Evolutionary conservation across 1,284 basidiomycete species (phyloP), one percentile per base, ranked within the genome.

Genomic region (Fomes fomentarius): DNA sequence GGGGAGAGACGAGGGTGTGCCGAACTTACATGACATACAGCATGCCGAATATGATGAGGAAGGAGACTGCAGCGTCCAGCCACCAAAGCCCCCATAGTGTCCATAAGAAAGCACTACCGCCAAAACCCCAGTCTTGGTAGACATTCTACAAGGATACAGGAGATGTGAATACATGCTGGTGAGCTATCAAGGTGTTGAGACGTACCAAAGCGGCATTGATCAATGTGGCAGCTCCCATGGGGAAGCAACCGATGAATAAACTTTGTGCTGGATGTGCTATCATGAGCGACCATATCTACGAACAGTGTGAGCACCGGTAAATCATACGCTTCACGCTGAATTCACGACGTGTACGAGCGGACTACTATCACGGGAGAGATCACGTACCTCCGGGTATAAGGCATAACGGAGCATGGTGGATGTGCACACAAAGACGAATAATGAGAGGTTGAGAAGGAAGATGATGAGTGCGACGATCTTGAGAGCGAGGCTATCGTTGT

Each of bases 81-180:
- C 84, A 88, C 87, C 86, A 89, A 30, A 85, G 70, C 8, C 69
- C 80, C 76, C 84, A 83, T 4, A 84, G 73, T 8, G 82, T 71
- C 48, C 73, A 78, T 7, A 80, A 74, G 60, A 84, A 82, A 8
- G 64, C 53, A 0, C 45, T 58, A 4, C 80, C 80, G 44, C 79
- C 81, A 40, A 80, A 69, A 10, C 67, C 67, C 46, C 68, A 70
- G 52, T 73, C 70, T 56, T 71, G 68, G 52, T 71, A 64, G 44
- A 70, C 45, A 37, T 62, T 64, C 67, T 69, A 37, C 11, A 9
- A 9, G 33, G 31, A 34, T 9, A n/a, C n/a, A n/a, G n/a, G n/a
- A n/a, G n/a, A n/a, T n/a, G n/a, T n/a, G n/a, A n/a, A n/a, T n/a
- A n/a, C n/a, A n/a, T n/a, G n/a, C n/a, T n/a, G n/a, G n/a, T n/a